Conservation (phyloP, 164 flowering plant genomes). For the Vitis amurensis region DNA sequence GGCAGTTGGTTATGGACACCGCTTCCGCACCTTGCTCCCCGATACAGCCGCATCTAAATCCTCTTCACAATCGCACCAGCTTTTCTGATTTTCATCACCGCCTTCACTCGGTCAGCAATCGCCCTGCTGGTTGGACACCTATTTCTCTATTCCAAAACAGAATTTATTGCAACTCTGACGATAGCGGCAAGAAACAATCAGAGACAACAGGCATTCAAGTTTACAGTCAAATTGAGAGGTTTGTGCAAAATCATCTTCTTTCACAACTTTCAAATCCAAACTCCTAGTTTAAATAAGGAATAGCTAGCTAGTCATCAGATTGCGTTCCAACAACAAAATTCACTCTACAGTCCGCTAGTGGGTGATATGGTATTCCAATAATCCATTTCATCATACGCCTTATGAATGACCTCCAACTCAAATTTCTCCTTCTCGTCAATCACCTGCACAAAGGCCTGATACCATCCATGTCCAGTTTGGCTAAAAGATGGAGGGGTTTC, state of each 20-base stretch:
- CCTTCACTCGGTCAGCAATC: background rate
- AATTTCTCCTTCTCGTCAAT: too few relatives aligned
- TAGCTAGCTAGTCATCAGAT: too few relatives aligned
- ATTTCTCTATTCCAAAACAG: background rate
- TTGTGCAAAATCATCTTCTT: background rate
- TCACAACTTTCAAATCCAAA: too few relatives aligned
- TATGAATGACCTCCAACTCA: too few relatives aligned
- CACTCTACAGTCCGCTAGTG: too few relatives aligned
- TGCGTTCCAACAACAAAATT: too few relatives aligned
- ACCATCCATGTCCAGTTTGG: too few relatives aligned
- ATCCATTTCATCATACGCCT: too few relatives aligned
- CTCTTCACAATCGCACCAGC: background rate
- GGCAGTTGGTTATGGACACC: slow-evolving; percentile 6
- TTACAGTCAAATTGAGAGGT: slow-evolving; percentile 58
- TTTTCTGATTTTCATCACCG: background rate
- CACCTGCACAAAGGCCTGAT: too few relatives aligned
- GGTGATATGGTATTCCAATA: too few relatives aligned
- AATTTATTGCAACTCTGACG: slow-evolving; percentile 26
- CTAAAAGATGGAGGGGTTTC: too few relatives aligned
- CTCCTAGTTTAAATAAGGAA: too few relatives aligned
- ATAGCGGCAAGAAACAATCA: slow-evolving; percentile 9
- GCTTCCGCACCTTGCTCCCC: background rate
- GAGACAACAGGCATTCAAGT: slow-evolving; percentile 36
- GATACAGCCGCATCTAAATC: background rate
- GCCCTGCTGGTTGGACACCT: background rate